A percentile compares a stretch with the other conserved stretches of the same genome.
phyloP scores from a whole-genome alignment of 1,139 yeast genomes.

The Yamadazyma triangularis region DNA sequence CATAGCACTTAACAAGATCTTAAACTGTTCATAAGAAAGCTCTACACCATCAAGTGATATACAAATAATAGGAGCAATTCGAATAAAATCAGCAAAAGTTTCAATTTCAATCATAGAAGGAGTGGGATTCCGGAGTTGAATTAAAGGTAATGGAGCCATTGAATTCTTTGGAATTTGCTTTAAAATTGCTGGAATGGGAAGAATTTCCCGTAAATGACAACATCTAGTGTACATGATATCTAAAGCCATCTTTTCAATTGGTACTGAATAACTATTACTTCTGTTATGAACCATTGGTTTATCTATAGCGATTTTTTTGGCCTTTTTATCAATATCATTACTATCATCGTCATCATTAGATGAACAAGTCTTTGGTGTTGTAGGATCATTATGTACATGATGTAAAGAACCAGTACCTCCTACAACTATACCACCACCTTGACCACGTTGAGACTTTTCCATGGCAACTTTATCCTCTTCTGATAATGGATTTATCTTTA shows the following conservation, averaged over 20 bases:
- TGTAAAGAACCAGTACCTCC: conserved; percentile 73
- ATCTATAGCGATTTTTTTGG: conserved; percentile 41
- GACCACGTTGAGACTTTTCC: conserved; percentile 44
- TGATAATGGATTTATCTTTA: conserved; percentile 56
- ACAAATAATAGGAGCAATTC: conserved; percentile 70
- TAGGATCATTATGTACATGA: conserved; percentile 20
- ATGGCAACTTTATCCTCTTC: conserved; percentile 51
- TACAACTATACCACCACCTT: conserved; percentile 72
- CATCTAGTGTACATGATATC: conserved; percentile 71
- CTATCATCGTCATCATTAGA: conserved; percentile 9
- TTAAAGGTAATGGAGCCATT: conserved; percentile 59
- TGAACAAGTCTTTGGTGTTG: conserved; percentile 10
- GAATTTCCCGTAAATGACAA: conserved; percentile 68
- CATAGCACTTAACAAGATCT: conserved; percentile 57
- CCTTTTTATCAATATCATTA: conserved; percentile 20
- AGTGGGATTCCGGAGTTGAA: conserved; percentile 65
- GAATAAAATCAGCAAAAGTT: conserved; percentile 69
- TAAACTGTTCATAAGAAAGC: conserved; percentile 59
- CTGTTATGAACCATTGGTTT: conserved; percentile 40
- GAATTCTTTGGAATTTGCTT: conserved; percentile 71
- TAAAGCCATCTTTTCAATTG: conserved; percentile 45
- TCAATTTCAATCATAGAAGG: conserved; percentile 73
- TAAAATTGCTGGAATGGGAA: conserved; percentile 72
- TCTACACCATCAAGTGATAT: conserved; percentile 68
- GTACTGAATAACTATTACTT: conserved; percentile 24